Evolutionary conservation across 306 rosid genomes (phyloP).

Genomic region (Hippophae rhamnoides): DNA sequence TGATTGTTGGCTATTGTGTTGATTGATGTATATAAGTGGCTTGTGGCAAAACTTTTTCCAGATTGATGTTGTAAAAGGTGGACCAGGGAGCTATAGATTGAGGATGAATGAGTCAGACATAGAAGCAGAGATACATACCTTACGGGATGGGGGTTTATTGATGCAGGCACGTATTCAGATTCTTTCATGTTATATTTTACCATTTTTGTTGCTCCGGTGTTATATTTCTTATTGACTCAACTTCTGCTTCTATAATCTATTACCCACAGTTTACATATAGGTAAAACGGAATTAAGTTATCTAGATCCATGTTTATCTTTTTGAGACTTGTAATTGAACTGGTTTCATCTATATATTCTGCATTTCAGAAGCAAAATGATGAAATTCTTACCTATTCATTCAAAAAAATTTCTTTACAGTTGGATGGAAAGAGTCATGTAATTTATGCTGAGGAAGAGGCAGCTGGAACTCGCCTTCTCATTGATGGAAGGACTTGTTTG

Average conservation of each 20-base stretch:
- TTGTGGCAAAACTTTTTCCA: conserved; percentile 28
- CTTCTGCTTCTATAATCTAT: no score
- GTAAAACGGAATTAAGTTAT: no score
- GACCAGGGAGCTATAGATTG: conserved; percentile 79
- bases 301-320: no score
- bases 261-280: neutral
- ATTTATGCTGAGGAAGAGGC: conserved; percentile 99
- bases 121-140: conserved; percentile 94
- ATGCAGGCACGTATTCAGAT: conserved; percentile 76
- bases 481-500: conserved; percentile 99
- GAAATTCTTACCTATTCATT: neutral
- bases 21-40: conserved; percentile 16
- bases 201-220: no score
- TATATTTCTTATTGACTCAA: neutral
- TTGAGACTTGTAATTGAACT: neutral
- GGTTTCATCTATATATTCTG: neutral
- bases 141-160: conserved; percentile 97
- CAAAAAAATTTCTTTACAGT: conserved; percentile 27
- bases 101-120: conserved; percentile 68
- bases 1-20: neutral
- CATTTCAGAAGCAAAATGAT: conserved; percentile 7
- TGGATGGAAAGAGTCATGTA: conserved; percentile 97
- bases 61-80: conserved; percentile 88
- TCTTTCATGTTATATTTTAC: conserved; percentile 3
- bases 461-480: conserved; percentile 96